These are phyloP conservation scores for Rhodotorula paludigena DNA, from an alignment of 768 basidiomycete species.

Conservation along the genomic window DNA sequence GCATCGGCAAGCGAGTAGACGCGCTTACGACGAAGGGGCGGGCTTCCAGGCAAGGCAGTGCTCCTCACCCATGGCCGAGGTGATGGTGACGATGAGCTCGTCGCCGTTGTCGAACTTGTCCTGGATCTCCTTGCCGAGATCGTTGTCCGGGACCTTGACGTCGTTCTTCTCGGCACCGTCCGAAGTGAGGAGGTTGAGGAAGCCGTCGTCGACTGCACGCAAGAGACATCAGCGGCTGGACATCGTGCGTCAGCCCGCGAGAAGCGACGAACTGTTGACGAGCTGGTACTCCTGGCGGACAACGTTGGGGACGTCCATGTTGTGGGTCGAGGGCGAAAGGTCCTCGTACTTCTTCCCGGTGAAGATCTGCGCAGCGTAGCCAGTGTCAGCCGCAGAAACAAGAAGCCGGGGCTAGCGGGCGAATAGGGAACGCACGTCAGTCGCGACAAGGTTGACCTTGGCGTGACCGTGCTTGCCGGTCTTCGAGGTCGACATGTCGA, in stretches of 20 bases:
- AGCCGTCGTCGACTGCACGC: conserved; percentile 85
- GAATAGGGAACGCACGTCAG: conserved; percentile 67
- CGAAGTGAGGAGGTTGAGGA: conserved; percentile 83
- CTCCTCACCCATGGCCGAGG: conserved; percentile 77
- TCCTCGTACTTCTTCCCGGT: conserved; percentile 91
- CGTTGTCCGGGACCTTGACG: conserved; percentile 82
- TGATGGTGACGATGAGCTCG: conserved; percentile 63
- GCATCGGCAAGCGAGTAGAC: background rate
- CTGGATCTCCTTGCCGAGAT: conserved; percentile 68
- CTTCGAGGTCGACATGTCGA: conserved; percentile 99
- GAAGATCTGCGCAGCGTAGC: conserved; percentile 67
- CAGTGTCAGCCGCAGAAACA: background rate
- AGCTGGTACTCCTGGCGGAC: conserved; percentile 82
- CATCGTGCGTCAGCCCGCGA: background rate
- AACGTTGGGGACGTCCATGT: conserved; percentile 99
- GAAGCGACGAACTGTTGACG: conserved; percentile 50
- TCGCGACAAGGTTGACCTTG: conserved; percentile 95
- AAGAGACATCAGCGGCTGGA: conserved; percentile 46
- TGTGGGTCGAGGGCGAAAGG: conserved; percentile 92
- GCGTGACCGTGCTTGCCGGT: conserved; percentile 99
- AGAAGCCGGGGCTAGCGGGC: background rate
- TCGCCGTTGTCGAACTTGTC: conserved; percentile 74
- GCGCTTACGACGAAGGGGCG: conserved; percentile 58
- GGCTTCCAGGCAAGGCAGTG: conserved; percentile 71
- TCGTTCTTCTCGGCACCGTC: conserved; percentile 71